These are phyloP conservation scores for Lecanicillium sp. DNA, from an alignment of 2,329 filamentous ascomycete species.

Conservation along the genomic window DNA sequence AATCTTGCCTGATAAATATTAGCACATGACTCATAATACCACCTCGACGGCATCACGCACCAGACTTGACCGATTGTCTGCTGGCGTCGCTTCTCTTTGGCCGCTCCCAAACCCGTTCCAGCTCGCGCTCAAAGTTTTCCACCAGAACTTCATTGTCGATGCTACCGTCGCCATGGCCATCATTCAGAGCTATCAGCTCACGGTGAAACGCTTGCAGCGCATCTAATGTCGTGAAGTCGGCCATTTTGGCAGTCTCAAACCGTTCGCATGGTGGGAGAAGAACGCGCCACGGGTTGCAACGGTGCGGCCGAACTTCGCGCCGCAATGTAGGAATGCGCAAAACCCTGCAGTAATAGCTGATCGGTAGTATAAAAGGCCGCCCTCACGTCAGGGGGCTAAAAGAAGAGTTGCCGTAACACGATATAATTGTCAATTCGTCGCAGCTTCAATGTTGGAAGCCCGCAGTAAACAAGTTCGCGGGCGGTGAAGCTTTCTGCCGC, in stretches of 20 bases:
- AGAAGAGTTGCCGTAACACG: not conserved
- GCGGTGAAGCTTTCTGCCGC: constrained; percentile 33
- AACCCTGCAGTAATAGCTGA: not conserved
- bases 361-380: not conserved
- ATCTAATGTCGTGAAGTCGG: constrained; percentile 65
- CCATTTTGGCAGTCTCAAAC: constrained; percentile 51
- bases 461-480: constrained; percentile 21
- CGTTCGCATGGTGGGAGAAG: constrained; percentile 39
- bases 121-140: constrained; percentile 62
- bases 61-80: constrained; percentile 62
- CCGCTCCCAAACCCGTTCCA: constrained; percentile 71
- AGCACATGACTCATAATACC: constrained; percentile 13
- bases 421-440: not conserved
- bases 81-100: constrained; percentile 68
- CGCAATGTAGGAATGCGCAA: not conserved
- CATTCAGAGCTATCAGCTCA: constrained; percentile 71
- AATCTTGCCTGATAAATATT: constrained; percentile 60
- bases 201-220: constrained; percentile 79
- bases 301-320: not conserved
- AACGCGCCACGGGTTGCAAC: constrained; percentile 7
- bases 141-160: constrained; percentile 66
- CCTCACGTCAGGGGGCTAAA: not conserved
- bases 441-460: constrained; percentile 1
- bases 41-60: constrained; percentile 31
- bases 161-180: constrained; percentile 55